Evolutionary conservation across 1,139 yeast genomes (phyloP), one percentile per base, ranked within the genome.

Genomic region (Ogataea hybrid): DNA sequence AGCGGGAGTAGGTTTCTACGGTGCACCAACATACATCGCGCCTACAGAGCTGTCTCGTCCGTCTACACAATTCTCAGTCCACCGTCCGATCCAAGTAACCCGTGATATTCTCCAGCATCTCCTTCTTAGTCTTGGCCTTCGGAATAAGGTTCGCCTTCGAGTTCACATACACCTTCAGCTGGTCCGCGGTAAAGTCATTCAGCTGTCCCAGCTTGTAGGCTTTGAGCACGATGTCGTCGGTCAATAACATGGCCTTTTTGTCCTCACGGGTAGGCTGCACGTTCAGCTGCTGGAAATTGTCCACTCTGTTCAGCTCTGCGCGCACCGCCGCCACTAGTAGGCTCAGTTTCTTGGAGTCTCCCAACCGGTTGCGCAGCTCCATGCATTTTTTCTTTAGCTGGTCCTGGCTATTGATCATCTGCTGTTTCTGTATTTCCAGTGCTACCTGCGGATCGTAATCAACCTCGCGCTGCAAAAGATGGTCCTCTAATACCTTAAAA

Each of bases 401-500:
- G 25, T 71, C 75, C 28, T 65, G 59, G 38, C 61, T 59, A 27
- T 68, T 54, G 22, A 63, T 53, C 10, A 58, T 57, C 6, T 53
- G 34, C 46, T 55, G 57, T 61, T 48, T 52, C 22, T 42, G 40
- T 3, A 46, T 22, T 20, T 41, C 42, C 9, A 35, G 35, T n/a
- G 49, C 46, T 6, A 42, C 16, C 11, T 21, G 18, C 2, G n/a
- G 32, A 4, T 25, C 28, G 18, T 32, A 45, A 35, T 58, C 63
- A 2, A 71, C 62, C 46, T 77, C 84, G 12, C 75, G 73, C 50
- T 84, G 90, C 36, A 89, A 64, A 14, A 87, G 71, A 47, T 79
- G 77, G 43, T 85, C 84, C 54, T 82, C 81, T 20, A 88, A 62
- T 0, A 81, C 67, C 46, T 76, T 73, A 60, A 79, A 83, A 54